Base-by-base conservation (phyloP, 2,329 filamentous ascomycete genomes). In the Xylariaceae sp. region DNA sequence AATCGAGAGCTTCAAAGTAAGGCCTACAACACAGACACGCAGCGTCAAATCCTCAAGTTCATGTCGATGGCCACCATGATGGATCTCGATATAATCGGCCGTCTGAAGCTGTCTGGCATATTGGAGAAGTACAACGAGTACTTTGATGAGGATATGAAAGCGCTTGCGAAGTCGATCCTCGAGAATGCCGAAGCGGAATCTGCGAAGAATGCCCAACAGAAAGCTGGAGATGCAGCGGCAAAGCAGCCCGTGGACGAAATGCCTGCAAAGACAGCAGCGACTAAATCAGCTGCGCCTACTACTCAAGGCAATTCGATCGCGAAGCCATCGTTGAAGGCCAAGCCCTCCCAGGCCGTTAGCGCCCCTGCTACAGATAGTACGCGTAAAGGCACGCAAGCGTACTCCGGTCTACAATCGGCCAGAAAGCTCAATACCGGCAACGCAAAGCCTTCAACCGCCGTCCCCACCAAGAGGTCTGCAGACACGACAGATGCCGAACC, bases 11-110 rank as follows among this genome's bases (percentile, higher is more conserved):
- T 81, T 62, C 80, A 81, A 61, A 72, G 74, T 2, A 73, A 76
- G 53, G 81, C 85, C 65, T 83, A 79, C 66, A 77, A 77, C 34
- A 79, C 81, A 5, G 77, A 79, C 62, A 71, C 83, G 11, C 77
- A 81, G n/a, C 82, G 82, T 64, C 78, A 80, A 15, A 73, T 83
- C n/a, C 75, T 86, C 15, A 75, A 82, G 55, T 77, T 89, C 37
- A 80, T 90, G 71, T 80, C 84, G 4, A 75, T 80, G 17, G 61
- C 62, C 2, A 61, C 58, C 6, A 30, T 61, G 9, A 64, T 64
- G 61, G 61, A 63, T 47, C 18, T 56, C 52, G 57, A 60, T 10
- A 47, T 59, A 34, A 56, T 60, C 18, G n/a, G 59, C 3, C 58
- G 61, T 51, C 48, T 62, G 2, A 65, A 62, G 23, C 50, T 64